phyloP scores from a whole-genome alignment of 768 basidiomycete species.

The Russula earlei region DNA sequence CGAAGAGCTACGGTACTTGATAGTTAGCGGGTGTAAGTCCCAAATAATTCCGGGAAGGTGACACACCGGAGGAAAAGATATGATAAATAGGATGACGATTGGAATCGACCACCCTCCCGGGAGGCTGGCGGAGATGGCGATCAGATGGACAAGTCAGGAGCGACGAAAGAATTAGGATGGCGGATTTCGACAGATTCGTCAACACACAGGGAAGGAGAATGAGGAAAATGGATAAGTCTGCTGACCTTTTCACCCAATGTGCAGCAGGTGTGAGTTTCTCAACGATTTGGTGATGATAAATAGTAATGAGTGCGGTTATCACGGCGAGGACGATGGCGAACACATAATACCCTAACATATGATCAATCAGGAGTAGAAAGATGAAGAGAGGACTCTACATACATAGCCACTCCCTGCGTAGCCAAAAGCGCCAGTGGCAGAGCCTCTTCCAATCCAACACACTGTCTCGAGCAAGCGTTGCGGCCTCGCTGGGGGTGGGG shows the following conservation, averaged over 20 bases:
- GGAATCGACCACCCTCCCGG: constrained; percentile 66
- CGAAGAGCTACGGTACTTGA: constrained; percentile 53
- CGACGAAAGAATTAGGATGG: neutral
- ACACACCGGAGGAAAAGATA: constrained; percentile 76
- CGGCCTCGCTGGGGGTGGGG: constrained; percentile 29
- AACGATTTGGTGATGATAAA: constrained; percentile 52
- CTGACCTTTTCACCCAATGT: constrained; percentile 53
- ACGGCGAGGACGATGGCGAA: constrained; percentile 25
- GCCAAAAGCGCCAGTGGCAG: constrained; percentile 25
- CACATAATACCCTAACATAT: constrained; percentile 29
- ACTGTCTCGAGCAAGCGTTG: constrained; percentile 23
- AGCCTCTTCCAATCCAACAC: constrained; percentile 28
- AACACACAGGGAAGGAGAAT: neutral
- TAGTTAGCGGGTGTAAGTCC: neutral
- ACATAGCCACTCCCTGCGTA: constrained; percentile 30
- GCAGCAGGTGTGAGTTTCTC: constrained; percentile 57
- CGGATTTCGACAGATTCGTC: neutral
- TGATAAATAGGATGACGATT: constrained; percentile 70
- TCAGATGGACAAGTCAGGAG: neutral
- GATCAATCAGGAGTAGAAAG: neutral
- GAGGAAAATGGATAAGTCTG: constrained; percentile 13
- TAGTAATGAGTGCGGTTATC: constrained; percentile 32
- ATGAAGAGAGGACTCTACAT: constrained; percentile 10
- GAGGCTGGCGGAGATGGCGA: constrained; percentile 29
- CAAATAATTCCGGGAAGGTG: neutral